Conservation (phyloP, 1,284 basidiomycete species). For the Butyriboletus appendiculatus region DNA sequence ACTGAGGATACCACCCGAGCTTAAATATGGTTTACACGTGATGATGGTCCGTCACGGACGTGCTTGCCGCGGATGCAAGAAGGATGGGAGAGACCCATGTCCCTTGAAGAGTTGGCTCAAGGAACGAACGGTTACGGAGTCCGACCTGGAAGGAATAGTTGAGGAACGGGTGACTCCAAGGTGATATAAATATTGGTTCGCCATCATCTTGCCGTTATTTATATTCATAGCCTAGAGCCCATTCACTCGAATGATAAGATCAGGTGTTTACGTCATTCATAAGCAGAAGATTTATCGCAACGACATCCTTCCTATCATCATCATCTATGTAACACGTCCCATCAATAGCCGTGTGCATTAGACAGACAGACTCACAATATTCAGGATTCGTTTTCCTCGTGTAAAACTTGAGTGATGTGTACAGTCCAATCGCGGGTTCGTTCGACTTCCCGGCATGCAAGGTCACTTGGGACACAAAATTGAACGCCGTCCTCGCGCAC, state of each 20-base stretch:
- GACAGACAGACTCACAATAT: neutral
- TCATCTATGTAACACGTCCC: neutral
- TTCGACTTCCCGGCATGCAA: constrained; percentile 1
- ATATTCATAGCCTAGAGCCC: neutral
- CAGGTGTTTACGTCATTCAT: neutral
- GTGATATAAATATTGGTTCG: neutral
- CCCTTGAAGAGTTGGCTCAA: constrained; percentile 30
- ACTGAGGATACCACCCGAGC: constrained; percentile 54
- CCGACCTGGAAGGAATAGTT: neutral
- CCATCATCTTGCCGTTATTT: neutral
- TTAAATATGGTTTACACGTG: constrained; percentile 75
- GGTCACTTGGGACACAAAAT: too few species aligned
- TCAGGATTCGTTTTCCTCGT: neutral
- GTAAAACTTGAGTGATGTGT: neutral
- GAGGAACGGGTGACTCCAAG: constrained; percentile 3
- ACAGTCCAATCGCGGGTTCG: neutral
- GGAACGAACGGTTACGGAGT: constrained; percentile 1
- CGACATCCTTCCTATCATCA: constrained; percentile 5
- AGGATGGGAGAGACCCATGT: constrained; percentile 25
- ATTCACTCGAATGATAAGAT: too few species aligned
- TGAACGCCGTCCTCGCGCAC: too few species aligned
- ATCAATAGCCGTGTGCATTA: neutral
- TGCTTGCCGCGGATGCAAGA: constrained; percentile 54
- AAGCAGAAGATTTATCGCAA: constrained; percentile 5
- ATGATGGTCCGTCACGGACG: constrained; percentile 69